Base-by-base conservation (phyloP, 2,329 filamentous ascomycete species). In the Xylariaceae sp. region DNA sequence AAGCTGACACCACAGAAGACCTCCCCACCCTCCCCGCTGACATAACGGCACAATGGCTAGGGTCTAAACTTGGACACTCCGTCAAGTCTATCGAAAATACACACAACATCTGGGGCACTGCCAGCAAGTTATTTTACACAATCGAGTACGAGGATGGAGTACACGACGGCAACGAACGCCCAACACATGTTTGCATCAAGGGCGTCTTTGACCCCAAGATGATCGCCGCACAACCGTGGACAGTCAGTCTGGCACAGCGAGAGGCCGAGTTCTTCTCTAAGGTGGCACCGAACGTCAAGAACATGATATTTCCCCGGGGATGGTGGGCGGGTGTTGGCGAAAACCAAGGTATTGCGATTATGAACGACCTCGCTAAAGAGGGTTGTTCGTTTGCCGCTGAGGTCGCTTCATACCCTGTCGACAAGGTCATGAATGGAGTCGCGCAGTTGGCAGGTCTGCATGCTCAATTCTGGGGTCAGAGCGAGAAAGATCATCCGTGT, bases 381-480 rank as follows among this genome's bases (percentile, higher is more conserved):
- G 59, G 56, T 3, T 68, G 62, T 55, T 59, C 59, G 0, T 70
- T 70, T 45, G 55, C 65, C 2, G 44, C 59, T 2, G 63, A 67
- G 32, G 59, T 62, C 1, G 49, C 54, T 8, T 46, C 58, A 5
- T 69, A 64, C 42, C 46, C 64, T 1, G 50, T 67, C 8, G 52
- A 61, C 5, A 59, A 58, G 27, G 64, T 67, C 21, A 50, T 63
- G 45, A 60, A 63, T 22, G 67, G 65, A 6, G 65, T 66, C 16
- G 61, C 64, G 44, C 67, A 71, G 55, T 53, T 73, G 16, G 69
- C 68, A 0, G 61, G 60, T 11, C 56, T 72, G 11, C 69, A 72
- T 47, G 67, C 67, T 2, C 57, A 63, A 39, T 68, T 61, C 44
- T 72, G 66, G 65, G 65, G 64, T 11, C 47, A 54, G 52, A 56